Base-by-base conservation (phyloP, 495 filamentous ascomycete genomes). In the Podospora pseudopauciseta region DNA sequence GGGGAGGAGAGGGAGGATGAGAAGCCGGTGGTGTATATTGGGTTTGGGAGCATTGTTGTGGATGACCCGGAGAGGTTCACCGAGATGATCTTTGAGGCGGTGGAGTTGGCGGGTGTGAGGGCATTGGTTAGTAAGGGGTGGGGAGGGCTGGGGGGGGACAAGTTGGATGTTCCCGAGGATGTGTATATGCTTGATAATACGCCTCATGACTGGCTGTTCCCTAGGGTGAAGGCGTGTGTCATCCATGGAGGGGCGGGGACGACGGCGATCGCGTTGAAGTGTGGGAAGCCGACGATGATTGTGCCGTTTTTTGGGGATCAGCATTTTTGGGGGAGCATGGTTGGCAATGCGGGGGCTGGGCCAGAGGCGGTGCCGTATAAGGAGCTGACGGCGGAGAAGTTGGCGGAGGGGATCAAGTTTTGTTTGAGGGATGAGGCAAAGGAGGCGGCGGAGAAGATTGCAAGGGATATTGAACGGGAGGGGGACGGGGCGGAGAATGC, bases 301-400 rank as follows among this genome's bases (percentile, higher is more conserved):
- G 86, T 90, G 2, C 88, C 88, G 5, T 90, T 90, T 75, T 90
- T 90, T 70, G 88, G 88, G 0, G 88, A 90, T 69, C 92, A 96
- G 77, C 84, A 87, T 18, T 95, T 95, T 76, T 96, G 92, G 92
- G 92, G 91, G 11, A 77, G 82, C 4, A 92, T 92, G 86, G 83
- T 94, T 3, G 84, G 84, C 0, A 81, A 80, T 23, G 83, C 87
- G 2, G 85, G 86, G 3, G 91, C 91, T 16, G 92, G 92, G 1
- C 86, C 90, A 1, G 77, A 83, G 30, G 88, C 91, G 1, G 86
- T 93, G n/a, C 90, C 89, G 0, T 89, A 92, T 77, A 92, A 91
- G 73, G 79, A 82, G 2, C 77, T 95, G 0, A 90, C 81, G 3
- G 82, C 81, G 0, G 85, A 91, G 44, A 86, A 82, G 28, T 80